Conservation (phyloP, 1,284 basidiomycete genomes). For the Fomitiporia mediterranea region DNA sequence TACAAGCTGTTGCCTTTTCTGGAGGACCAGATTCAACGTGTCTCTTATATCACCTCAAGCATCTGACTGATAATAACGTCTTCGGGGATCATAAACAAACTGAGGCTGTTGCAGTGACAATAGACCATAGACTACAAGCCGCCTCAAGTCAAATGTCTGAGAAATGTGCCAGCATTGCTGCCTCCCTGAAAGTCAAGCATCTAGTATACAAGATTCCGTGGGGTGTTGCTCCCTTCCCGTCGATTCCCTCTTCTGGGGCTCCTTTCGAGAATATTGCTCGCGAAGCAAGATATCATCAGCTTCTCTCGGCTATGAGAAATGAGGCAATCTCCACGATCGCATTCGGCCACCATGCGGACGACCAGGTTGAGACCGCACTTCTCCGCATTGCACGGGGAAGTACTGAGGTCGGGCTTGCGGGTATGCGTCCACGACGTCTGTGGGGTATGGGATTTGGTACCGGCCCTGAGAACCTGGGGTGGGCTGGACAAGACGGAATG, state of each 20-base stretch:
- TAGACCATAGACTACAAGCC: slow-evolving; percentile 63
- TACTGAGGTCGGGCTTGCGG: slow-evolving; percentile 49
- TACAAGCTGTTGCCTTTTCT: slow-evolving; percentile 72
- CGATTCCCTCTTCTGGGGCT: slow-evolving; percentile 29
- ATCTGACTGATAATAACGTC: slow-evolving; percentile 30
- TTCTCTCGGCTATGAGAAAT: slow-evolving; percentile 48
- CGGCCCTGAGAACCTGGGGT: slow-evolving; percentile 32
- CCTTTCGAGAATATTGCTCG: slow-evolving; percentile 55
- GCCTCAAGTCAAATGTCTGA: slow-evolving; percentile 51
- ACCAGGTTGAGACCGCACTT: slow-evolving; percentile 73
- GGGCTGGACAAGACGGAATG: slow-evolving; percentile 54
- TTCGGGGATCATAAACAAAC: slow-evolving; percentile 23
- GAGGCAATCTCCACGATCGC: slow-evolving; percentile 42
- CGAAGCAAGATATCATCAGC: slow-evolving; percentile 48
- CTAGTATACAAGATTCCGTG: slow-evolving; percentile 48
- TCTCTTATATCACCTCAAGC: slow-evolving; percentile 59
- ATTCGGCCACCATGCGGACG: slow-evolving; percentile 71
- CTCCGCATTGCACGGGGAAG: slow-evolving; percentile 61
- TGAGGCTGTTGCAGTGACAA: slow-evolving; percentile 52
- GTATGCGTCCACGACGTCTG: slow-evolving; percentile 58
- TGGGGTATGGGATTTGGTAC: slow-evolving; percentile 67
- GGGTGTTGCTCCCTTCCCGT: slow-evolving; percentile 48
- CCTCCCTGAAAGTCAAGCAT: slow-evolving; percentile 43
- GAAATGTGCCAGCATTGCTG: slow-evolving; percentile 41
- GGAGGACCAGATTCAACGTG: slow-evolving; percentile 78